Conservation (phyloP, 768 basidiomycete genomes). For the Holtermannia corniformis region DNA sequence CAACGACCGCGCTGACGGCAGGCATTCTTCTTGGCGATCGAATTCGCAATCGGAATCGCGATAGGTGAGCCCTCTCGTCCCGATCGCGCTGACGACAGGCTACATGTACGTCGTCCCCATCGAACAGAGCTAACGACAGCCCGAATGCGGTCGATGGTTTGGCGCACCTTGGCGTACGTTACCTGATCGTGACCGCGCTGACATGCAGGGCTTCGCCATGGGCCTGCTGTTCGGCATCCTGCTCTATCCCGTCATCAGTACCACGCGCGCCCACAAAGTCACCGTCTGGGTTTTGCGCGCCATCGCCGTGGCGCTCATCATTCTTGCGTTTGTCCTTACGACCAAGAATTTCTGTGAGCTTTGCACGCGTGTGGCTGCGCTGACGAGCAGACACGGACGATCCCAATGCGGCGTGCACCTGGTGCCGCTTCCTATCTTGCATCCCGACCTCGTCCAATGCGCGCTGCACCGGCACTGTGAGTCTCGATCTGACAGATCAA, state of each 20-base stretch:
- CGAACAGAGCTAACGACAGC: constrained; percentile 4
- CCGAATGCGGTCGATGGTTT: constrained; percentile 78
- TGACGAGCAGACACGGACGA: constrained; percentile 52
- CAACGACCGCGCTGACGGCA: constrained; percentile 35
- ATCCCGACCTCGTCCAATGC: constrained; percentile 56
- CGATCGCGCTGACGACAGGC: constrained; percentile 1
- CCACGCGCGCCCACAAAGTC: constrained; percentile 59
- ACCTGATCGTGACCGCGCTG: too few species aligned
- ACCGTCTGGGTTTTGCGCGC: constrained; percentile 67
- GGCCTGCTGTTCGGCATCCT: constrained; percentile 66
- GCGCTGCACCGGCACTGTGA: constrained; percentile 41
- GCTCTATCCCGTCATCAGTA: constrained; percentile 82
- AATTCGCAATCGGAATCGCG: constrained; percentile 75
- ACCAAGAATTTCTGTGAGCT: constrained; percentile 64
- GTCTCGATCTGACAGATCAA: neutral
- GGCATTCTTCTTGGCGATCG: constrained; percentile 75
- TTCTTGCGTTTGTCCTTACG: constrained; percentile 74
- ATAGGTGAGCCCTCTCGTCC: constrained; percentile 46
- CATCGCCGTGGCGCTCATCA: constrained; percentile 60
- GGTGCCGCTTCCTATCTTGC: constrained; percentile 84
- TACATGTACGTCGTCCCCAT: constrained; percentile 31
- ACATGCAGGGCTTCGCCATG: constrained; percentile 31
- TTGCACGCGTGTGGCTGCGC: neutral
- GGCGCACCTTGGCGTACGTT: constrained; percentile 61
- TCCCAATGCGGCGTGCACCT: constrained; percentile 66